Percentiles rank a stretch among this genome's conserved stretches.
Conservation (phyloP, 345 rosid species). For the Arabis hirsuta region DNA sequence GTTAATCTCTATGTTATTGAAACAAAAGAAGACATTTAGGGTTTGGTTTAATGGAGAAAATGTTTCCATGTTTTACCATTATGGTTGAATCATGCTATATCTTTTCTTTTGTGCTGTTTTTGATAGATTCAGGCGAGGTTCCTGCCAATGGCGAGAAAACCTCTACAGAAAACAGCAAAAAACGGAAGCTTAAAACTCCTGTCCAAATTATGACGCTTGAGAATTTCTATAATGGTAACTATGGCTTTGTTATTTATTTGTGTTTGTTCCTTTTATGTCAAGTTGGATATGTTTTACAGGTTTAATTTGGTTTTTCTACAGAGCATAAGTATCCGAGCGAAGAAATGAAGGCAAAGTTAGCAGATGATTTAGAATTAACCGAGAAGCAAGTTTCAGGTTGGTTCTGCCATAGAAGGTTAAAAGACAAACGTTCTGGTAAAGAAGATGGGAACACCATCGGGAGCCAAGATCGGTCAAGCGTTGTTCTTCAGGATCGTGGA, state of each 20-base stretch:
- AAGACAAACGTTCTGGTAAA: slow-evolving; percentile 69
- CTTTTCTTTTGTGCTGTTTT: slow-evolving; percentile 27
- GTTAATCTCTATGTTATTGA: slow-evolving; percentile 6
- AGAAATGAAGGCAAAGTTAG: slow-evolving; percentile 75
- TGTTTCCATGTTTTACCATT: slow-evolving; percentile 4
- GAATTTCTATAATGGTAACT: slow-evolving; percentile 73
- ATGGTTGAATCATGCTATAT: slow-evolving; percentile 15
- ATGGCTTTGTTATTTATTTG: slow-evolving; percentile 32
- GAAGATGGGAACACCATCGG: slow-evolving; percentile 63
- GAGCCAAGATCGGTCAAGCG: slow-evolving; percentile 82
- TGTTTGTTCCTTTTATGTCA: slow-evolving; percentile 20
- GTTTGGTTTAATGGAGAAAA: not conserved
- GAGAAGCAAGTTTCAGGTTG: slow-evolving; percentile 96
- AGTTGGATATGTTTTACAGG: slow-evolving; percentile 23
- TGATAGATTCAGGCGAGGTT: slow-evolving; percentile 65
- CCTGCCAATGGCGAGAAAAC: slow-evolving; percentile 65
- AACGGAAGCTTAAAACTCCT: slow-evolving; percentile 74
- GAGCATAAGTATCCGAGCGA: slow-evolving; percentile 83
- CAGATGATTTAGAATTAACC: slow-evolving; percentile 74
- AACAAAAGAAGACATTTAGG: not conserved
- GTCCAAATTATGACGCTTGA: slow-evolving; percentile 78
- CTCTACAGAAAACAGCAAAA: slow-evolving; percentile 59
- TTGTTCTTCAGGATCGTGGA: slow-evolving; percentile 80
- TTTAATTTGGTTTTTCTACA: slow-evolving; percentile 39
- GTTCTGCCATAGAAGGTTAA: slow-evolving; percentile 97